Conservation (phyloP, 306 rosid species). For the Inga oerstediana region DNA sequence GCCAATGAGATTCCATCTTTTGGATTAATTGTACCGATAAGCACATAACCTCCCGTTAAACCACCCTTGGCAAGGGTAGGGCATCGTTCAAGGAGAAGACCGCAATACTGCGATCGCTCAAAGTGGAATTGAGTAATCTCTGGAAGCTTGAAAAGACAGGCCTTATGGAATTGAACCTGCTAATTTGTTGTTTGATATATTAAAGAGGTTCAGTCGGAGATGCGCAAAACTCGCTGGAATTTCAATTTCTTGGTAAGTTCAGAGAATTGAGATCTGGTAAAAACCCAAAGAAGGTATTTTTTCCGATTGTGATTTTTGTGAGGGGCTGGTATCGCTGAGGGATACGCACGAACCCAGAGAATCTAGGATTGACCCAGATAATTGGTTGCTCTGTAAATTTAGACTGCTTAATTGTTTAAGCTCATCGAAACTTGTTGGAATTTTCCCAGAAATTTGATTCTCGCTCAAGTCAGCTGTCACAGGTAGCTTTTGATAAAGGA, state of each 20-base stretch:
- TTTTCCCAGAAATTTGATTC: slow-evolving; percentile 56
- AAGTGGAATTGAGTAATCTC: no score
- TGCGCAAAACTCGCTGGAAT: slow-evolving; percentile 62
- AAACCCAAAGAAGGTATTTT: slow-evolving; percentile 58
- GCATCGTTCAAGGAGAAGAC: no score
- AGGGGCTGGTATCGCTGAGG: slow-evolving; percentile 56
- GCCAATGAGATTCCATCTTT: no score
- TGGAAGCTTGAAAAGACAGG: slow-evolving; percentile 57
- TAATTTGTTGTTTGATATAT: slow-evolving; percentile 63
- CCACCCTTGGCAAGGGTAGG: no score
- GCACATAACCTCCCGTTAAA: no score
- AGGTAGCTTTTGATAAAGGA: slow-evolving; percentile 48
- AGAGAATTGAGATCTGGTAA: slow-evolving; percentile 62
- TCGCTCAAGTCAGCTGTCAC: slow-evolving; percentile 51
- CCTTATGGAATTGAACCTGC: slow-evolving; percentile 63
- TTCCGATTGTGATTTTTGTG: slow-evolving; percentile 53
- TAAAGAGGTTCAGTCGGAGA: slow-evolving; percentile 67
- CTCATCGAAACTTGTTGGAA: slow-evolving; percentile 61
- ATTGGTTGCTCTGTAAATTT: slow-evolving; percentile 55
- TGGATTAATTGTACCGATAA: no score
- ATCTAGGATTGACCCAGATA: slow-evolving; percentile 65
- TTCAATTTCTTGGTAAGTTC: slow-evolving; percentile 55
- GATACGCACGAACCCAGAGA: slow-evolving; percentile 57
- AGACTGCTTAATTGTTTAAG: slow-evolving; percentile 58
- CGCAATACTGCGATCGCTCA: no score